These are phyloP conservation scores for Tricharina praecox DNA, from an alignment of 495 filamentous ascomycete genomes.

Conservation along the genomic window DNA sequence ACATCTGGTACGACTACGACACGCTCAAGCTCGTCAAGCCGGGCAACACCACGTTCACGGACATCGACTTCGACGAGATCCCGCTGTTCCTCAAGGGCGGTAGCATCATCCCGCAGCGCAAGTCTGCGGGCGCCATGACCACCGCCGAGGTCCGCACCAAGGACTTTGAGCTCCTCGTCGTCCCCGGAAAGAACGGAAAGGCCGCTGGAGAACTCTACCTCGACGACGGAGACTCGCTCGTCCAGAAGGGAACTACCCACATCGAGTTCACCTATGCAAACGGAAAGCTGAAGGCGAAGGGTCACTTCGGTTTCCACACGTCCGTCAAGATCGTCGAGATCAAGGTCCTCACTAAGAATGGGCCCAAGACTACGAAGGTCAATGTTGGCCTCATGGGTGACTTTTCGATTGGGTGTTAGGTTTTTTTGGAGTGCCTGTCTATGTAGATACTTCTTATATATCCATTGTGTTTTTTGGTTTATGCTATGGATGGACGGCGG, in stretches of 20 bases:
- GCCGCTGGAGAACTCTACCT: slow-evolving; percentile 57
- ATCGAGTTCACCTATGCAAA: slow-evolving; percentile 33
- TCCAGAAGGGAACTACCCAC: slow-evolving; percentile 34
- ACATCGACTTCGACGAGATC: slow-evolving; percentile 47
- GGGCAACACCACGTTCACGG: slow-evolving; percentile 33
- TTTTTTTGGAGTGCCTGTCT: too few relatives aligned
- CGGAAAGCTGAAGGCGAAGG: slow-evolving; percentile 29
- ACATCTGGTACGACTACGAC: slow-evolving; percentile 64
- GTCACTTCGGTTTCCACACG: slow-evolving; percentile 34
- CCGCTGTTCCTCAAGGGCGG: slow-evolving; percentile 59
- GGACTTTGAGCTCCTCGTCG: slow-evolving; percentile 54
- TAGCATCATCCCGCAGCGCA: slow-evolving; percentile 47
- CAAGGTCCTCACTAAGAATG: slow-evolving; percentile 32
- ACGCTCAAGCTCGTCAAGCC: slow-evolving; percentile 41
- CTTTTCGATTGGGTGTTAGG: slow-evolving; percentile 8
- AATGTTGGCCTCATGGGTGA: slow-evolving; percentile 7
- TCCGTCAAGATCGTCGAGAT: slow-evolving; percentile 39
- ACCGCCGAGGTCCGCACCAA: slow-evolving; percentile 49
- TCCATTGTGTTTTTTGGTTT: neutral
- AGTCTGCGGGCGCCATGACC: slow-evolving; percentile 44
- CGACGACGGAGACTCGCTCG: slow-evolving; percentile 66
- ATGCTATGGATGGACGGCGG: neutral
- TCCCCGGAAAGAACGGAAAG: slow-evolving; percentile 38
- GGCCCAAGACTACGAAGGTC: neutral
- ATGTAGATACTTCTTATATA: too few relatives aligned